Conservation (phyloP, 1,284 basidiomycete species). For the Puccinia polysora region DNA sequence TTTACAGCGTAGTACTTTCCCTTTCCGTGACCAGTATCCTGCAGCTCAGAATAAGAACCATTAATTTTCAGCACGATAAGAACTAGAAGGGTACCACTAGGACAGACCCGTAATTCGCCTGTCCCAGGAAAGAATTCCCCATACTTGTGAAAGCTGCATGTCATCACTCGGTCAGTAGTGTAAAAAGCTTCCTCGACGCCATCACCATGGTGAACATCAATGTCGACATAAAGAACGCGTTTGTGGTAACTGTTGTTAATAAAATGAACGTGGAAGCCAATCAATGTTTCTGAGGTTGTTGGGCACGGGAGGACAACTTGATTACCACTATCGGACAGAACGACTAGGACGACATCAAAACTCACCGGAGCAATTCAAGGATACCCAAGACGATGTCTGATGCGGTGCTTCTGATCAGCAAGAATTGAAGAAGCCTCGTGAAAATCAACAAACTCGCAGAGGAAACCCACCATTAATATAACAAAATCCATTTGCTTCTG, state of each 20-base stretch:
- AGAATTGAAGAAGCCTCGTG: constrained; percentile 4
- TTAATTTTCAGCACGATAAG: too few relatives aligned
- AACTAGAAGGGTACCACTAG: constrained; percentile 50
- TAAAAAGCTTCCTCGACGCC: constrained; percentile 99
- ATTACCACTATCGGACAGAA: not conserved
- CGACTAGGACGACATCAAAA: constrained; percentile 49
- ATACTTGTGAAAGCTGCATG: constrained; percentile 96
- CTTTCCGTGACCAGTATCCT: constrained; percentile 43
- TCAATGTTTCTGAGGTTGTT: constrained; percentile 52
- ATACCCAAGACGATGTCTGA: constrained; percentile 97
- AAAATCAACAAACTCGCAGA: constrained; percentile 13
- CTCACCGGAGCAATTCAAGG: constrained; percentile 78
- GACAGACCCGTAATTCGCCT: constrained; percentile 74
- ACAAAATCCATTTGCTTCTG: constrained; percentile 96
- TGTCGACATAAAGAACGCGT: constrained; percentile 95
- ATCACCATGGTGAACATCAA: constrained; percentile 98
- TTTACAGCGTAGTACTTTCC: constrained; percentile 71
- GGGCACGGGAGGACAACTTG: not conserved
- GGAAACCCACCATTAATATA: constrained; percentile 78
- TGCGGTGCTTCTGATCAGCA: too few relatives aligned
- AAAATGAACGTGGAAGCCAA: not conserved
- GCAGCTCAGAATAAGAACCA: too few relatives aligned
- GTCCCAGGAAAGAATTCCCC: constrained; percentile 99
- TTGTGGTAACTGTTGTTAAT: constrained; percentile 69
- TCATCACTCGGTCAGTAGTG: constrained; percentile 98